phyloP scores from a whole-genome alignment of 345 rosid species.

The Streptanthus diversifolius region DNA sequence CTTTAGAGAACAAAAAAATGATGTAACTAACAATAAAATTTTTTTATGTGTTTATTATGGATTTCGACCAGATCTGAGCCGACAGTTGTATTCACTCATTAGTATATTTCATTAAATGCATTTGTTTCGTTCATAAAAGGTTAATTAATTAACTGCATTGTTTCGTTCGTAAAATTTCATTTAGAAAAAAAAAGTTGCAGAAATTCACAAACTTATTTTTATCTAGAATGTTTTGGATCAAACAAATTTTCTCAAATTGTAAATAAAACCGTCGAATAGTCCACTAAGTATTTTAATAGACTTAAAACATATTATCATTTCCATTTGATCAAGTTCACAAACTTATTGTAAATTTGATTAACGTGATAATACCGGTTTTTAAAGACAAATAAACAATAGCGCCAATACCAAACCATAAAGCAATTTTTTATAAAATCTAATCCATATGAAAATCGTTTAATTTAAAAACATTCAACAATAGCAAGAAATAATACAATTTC shows the following conservation, averaged over 20 bases:
- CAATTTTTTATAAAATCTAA: background rate
- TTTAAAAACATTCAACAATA: background rate
- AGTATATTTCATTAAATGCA: conserved; percentile 13
- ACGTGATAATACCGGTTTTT: background rate
- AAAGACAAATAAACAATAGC: background rate
- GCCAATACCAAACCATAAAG: background rate
- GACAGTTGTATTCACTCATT: no score
- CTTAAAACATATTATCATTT: background rate
- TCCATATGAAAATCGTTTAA: background rate
- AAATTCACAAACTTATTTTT: background rate
- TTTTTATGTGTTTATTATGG: background rate
- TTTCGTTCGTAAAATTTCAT: background rate
- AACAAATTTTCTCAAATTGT: no score
- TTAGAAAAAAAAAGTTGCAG: background rate
- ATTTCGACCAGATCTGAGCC: no score
- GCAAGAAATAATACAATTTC: background rate
- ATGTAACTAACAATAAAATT: background rate
- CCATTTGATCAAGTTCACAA: background rate
- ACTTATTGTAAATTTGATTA: background rate
- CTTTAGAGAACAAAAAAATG: background rate
- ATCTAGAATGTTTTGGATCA: no score
- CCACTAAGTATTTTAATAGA: background rate
- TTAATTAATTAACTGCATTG: background rate
- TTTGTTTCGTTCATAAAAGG: background rate
- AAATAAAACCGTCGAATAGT: no score